Conservation (phyloP, 192 early-diverging fungal genomes). For the Haplosporangium gracile region DNA sequence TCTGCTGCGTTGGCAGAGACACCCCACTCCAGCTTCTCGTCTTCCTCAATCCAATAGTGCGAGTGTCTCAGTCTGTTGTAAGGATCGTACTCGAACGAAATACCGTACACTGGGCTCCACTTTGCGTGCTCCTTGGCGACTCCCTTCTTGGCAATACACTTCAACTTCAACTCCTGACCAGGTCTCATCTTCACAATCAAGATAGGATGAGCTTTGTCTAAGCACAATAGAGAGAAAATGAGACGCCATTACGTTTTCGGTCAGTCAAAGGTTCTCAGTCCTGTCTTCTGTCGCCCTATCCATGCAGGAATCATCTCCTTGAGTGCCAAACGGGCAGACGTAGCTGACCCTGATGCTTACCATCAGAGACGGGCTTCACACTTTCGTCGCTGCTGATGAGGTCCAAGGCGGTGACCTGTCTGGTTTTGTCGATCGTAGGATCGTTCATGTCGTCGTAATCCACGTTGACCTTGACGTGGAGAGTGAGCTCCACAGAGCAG, state of each 20-base stretch:
- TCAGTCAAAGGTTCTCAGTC: not conserved
- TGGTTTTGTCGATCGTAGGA: constrained; percentile 69
- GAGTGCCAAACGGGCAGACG: constrained; percentile 35
- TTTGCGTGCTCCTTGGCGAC: constrained; percentile 98
- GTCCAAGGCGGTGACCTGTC: constrained; percentile 86
- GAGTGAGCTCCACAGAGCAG: constrained; percentile 91
- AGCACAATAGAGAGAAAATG: not conserved
- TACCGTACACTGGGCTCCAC: constrained; percentile 92
- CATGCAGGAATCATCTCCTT: not conserved
- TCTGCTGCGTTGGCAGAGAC: constrained; percentile 68
- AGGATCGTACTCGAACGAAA: constrained; percentile 97
- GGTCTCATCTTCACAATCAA: constrained; percentile 90
- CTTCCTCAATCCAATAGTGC: constrained; percentile 94
- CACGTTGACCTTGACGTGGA: constrained; percentile 87
- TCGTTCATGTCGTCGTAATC: constrained; percentile 59
- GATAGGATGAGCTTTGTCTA: constrained; percentile 60
- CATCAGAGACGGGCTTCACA: constrained; percentile 75
- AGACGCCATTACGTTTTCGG: not conserved
- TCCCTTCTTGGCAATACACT: constrained; percentile 96
- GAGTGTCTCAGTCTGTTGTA: constrained; percentile 94
- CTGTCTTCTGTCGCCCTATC: not conserved
- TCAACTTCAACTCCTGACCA: constrained; percentile 92
- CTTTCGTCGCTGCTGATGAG: constrained; percentile 81
- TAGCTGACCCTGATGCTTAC: constrained; percentile 20
- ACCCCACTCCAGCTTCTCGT: constrained; percentile 87